phyloP scores from a whole-genome alignment of 2,329 filamentous ascomycete species.

The Penicillium polonicum region DNA sequence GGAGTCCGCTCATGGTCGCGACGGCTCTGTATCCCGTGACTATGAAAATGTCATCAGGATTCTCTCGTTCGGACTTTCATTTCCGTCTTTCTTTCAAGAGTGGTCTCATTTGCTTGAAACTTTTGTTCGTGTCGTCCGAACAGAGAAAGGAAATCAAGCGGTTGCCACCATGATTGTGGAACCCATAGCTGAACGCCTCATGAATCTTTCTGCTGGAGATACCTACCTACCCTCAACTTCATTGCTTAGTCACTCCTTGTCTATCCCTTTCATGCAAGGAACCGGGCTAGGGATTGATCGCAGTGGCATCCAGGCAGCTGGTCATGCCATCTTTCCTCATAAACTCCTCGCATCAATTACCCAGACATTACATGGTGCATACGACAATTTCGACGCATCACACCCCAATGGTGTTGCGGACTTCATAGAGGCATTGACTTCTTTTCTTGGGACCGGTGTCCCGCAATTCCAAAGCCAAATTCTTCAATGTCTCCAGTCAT shows the following conservation, averaged over 20 bases:
- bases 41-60: constrained; percentile 69
- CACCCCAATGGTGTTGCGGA: constrained; percentile 42
- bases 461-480: constrained; percentile 54
- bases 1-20: constrained; percentile 46
- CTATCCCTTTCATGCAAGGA: constrained; percentile 31
- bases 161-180: constrained; percentile 68
- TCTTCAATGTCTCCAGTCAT: constrained; percentile 58
- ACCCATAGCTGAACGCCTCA: constrained; percentile 61
- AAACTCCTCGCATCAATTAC: constrained; percentile 63
- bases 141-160: constrained; percentile 66
- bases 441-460: constrained; percentile 54
- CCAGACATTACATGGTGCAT: constrained; percentile 55
- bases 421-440: constrained; percentile 56
- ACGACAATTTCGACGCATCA: constrained; percentile 46
- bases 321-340: constrained; percentile 37
- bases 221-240: constrained; percentile 38
- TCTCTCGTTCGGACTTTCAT: constrained; percentile 58
- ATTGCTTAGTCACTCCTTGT: constrained; percentile 36
- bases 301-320: constrained; percentile 2
- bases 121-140: constrained; percentile 56
- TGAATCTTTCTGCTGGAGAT: constrained; percentile 29
- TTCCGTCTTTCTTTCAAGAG: constrained; percentile 28
- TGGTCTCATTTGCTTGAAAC: constrained; percentile 57
- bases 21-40: constrained; percentile 59
- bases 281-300: constrained; percentile 8